Base-by-base conservation (phyloP, 169 alveolate species). In the Eimeria acervulina region DNA sequence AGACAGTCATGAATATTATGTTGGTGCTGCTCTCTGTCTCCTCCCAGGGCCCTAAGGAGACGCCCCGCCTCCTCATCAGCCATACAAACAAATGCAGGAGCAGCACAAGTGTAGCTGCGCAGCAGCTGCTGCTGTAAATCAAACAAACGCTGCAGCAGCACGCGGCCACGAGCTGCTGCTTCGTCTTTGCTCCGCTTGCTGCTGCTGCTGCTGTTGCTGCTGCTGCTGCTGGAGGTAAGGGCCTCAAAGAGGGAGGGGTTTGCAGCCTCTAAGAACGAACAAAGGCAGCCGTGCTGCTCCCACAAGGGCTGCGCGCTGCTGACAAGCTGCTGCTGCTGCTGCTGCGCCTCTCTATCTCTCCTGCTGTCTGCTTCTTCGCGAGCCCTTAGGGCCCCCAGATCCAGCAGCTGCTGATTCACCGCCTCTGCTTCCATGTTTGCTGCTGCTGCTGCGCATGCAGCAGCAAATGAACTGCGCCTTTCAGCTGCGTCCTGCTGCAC, bases 301-400 rank as follows among this genome's bases (percentile, higher is more conserved):
- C 91, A 83, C 15, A 83, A 42, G 26, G 91, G 91, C 91, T 83
- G 91, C 26, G 91, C 91, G 91, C 76, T 83, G 91, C 91, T 52
- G 76, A 12, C 38, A 2, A 83, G 91, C 91, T 83, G 51, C 74
- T 83, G 91, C 91, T 83, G 91, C 91, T 83, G 91, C 74, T 52
- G 91, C 31, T 52, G 44, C 23, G 74, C 28, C 33, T 51, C 68
- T 31, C 74, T 83, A 31, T 83, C 91, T 52, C 91, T 47, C 33
- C 28, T 31, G 52, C 31, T 47, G 76, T 83, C 91, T 26, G 74
- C 76, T 15, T 83, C 76, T 33, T 83, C 91, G 4, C 91, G 70
- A 8, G 91, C 91, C 28, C 91, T 7, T 15, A 83, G 76, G 26
- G 91, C 70, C 91, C 91, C 91, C 76, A 83, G 28, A 31, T 83